Conservation (phyloP, 2,329 filamentous ascomycete species). For the Ceratocystis ficicola region DNA sequence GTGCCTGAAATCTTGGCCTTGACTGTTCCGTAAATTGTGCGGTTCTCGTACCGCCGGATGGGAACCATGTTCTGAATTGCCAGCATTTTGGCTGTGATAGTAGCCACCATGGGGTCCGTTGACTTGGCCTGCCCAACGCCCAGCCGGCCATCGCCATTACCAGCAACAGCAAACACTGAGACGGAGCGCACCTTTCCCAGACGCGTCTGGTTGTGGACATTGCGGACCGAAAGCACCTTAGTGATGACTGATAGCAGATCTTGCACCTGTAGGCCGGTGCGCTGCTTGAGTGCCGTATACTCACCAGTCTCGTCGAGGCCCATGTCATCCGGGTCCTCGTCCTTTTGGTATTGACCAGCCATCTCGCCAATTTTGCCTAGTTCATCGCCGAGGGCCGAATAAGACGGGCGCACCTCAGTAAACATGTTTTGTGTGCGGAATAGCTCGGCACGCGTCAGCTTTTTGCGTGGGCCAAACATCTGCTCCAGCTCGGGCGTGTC, state of each 20-base stretch:
- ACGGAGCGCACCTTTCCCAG: conserved; percentile 78
- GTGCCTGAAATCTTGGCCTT: conserved; percentile 78
- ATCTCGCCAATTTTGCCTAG: conserved; percentile 45
- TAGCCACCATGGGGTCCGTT: conserved; percentile 55
- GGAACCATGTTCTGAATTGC: conserved; percentile 89
- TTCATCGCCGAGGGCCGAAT: conserved; percentile 29
- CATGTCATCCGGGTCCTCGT: conserved; percentile 39
- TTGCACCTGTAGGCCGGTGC: conserved; percentile 42
- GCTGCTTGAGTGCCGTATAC: conserved; percentile 41
- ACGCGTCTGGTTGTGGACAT: conserved; percentile 84
- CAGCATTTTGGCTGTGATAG: conserved; percentile 60
- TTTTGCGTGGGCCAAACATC: conserved; percentile 21
- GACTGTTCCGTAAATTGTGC: conserved; percentile 81
- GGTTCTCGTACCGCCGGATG: conserved; percentile 78
- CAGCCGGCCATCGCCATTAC: conserved; percentile 73
- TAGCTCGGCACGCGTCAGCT: conserved; percentile 19
- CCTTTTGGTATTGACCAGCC: conserved; percentile 38
- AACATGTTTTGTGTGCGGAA: conserved; percentile 23
- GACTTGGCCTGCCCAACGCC: conserved; percentile 87
- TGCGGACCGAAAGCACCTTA: conserved; percentile 62
- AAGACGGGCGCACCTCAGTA: conserved; percentile 22
- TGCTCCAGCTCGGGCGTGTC: conserved; percentile 24
- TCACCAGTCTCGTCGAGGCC: conserved; percentile 40
- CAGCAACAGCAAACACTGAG: conserved; percentile 69
- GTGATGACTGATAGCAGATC: conserved; percentile 45